Evolutionary conservation across 805 yeast genomes (phyloP).

Genomic region (Torulaspora microellipsoides): DNA sequence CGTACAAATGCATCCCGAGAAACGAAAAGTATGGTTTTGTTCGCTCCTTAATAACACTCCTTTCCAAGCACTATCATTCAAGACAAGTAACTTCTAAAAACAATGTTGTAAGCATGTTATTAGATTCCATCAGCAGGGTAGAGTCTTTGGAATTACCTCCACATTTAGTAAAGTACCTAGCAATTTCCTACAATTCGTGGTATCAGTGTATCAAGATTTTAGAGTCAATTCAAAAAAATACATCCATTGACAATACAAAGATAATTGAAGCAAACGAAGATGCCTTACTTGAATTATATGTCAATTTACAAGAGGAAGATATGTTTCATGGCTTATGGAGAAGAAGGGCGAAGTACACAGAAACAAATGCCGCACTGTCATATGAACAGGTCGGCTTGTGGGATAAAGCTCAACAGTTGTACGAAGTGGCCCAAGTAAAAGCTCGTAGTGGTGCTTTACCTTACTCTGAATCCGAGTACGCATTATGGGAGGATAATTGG

Average conservation of each 20-base stretch:
- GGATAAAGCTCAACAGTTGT: conserved; percentile 89
- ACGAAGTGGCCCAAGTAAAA: conserved; percentile 94
- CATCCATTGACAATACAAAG: conserved; percentile 62
- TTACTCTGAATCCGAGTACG: conserved; percentile 90
- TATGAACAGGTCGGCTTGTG: conserved; percentile 93
- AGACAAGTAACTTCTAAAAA: conserved; percentile 83
- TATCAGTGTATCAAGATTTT: conserved; percentile 79
- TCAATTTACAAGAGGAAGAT: conserved; percentile 87
- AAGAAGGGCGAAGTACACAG: conserved; percentile 88
- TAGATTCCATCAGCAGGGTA: conserved; percentile 78
- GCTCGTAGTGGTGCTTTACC: conserved; percentile 95
- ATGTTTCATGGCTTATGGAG: conserved; percentile 98
- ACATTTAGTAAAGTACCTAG: conserved; percentile 83
- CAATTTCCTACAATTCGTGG: conserved; percentile 87
- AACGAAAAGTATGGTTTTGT: conserved; percentile 81
- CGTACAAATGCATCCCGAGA: conserved; percentile 66
- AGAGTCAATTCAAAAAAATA: conserved; percentile 60
- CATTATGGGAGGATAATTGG: conserved; percentile 99
- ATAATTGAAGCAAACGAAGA: conserved; percentile 84
- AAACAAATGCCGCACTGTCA: conserved; percentile 87
- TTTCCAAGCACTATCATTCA: conserved; percentile 90
- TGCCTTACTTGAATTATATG: conserved; percentile 84
- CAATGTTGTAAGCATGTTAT: conserved; percentile 76
- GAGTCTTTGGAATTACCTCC: conserved; percentile 83
- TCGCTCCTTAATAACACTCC: conserved; percentile 68